Percentiles rank a stretch among this genome's conserved stretches.
Evolutionary conservation across 1,284 basidiomycete genomes (phyloP).

Genomic region (Trichosporon ovoides): DNA sequence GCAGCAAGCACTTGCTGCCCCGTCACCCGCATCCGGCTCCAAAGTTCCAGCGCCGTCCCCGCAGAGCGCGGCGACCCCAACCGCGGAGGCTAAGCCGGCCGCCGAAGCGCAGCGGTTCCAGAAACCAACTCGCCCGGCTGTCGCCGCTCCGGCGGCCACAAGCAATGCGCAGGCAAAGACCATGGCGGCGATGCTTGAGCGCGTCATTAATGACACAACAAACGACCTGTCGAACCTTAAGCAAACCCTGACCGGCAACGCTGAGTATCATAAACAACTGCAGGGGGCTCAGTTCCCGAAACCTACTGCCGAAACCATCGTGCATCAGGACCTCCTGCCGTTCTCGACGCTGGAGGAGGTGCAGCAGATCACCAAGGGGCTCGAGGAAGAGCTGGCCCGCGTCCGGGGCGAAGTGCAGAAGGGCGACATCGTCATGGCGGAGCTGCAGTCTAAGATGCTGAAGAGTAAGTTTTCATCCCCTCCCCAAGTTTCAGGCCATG

Average conservation of each 20-base stretch:
- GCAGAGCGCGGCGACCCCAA: constrained; percentile 10
- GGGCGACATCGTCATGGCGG: constrained; percentile 42
- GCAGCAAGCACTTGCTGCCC: not conserved
- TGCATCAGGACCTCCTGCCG: constrained; percentile 31
- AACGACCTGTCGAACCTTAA: constrained; percentile 41
- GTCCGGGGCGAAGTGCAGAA: constrained; percentile 27
- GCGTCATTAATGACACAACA: constrained; percentile 46
- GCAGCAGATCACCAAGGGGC: constrained; percentile 21
- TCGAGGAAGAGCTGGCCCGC: constrained; percentile 30
- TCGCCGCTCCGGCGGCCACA: constrained; percentile 9
- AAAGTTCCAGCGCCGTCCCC: constrained; percentile 4
- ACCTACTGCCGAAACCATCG: constrained; percentile 20
- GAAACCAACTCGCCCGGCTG: not conserved
- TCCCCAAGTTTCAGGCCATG: not conserved
- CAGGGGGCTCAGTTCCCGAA: constrained; percentile 16
- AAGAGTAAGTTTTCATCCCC: constrained; percentile 44
- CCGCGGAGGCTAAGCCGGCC: constrained; percentile 22
- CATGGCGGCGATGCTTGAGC: constrained; percentile 34
- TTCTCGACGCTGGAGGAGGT: constrained; percentile 36
- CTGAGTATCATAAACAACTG: constrained; percentile 31
- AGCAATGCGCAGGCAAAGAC: constrained; percentile 17
- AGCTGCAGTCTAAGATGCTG: constrained; percentile 50
- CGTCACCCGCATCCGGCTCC: constrained; percentile 6
- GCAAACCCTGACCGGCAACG: constrained; percentile 30
- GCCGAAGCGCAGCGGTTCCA: not conserved